These are phyloP conservation scores for Aspergillus sojae DNA, from an alignment of 2,329 filamentous ascomycete genomes.

Conservation along the genomic window DNA sequence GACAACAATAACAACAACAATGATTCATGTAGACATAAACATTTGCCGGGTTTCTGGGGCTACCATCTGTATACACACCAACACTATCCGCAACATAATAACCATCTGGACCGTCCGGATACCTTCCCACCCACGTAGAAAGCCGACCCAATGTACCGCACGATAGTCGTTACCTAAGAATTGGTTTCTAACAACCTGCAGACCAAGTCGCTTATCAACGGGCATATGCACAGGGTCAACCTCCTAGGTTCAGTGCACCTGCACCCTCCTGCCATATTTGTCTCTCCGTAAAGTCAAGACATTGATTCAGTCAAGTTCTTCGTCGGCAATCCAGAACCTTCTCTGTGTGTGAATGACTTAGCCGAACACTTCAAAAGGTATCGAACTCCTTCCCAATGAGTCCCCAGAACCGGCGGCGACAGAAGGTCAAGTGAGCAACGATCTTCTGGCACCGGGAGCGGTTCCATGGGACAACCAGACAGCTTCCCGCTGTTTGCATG, in stretches of 20 bases:
- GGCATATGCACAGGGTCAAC: not conserved
- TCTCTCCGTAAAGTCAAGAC: not conserved
- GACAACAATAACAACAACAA: not conserved
- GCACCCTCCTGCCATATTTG: not conserved
- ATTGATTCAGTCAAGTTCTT: not conserved
- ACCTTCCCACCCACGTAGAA: not conserved
- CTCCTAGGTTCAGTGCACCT: not conserved
- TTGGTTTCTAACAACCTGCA: not conserved
- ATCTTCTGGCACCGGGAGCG: conserved; percentile 15
- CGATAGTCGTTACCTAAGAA: not conserved
- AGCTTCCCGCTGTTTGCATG: not conserved
- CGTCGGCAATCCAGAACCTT: not conserved
- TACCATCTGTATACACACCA: not conserved
- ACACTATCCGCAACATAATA: not conserved
- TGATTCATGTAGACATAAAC: not conserved
- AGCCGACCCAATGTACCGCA: not conserved
- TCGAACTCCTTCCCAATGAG: not conserved
- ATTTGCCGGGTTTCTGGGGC: not conserved
- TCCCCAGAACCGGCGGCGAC: conserved; percentile 2
- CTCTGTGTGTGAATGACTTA: not conserved
- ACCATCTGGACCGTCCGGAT: not conserved
- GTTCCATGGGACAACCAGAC: conserved; percentile 20
- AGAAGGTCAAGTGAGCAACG: conserved; percentile 14
- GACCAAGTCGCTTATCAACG: not conserved
- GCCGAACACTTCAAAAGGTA: not conserved